Evolutionary conservation across 2,329 filamentous ascomycete species (phyloP), one percentile per base, ranked within the genome.

Genomic region (Arthroderma sp.): DNA sequence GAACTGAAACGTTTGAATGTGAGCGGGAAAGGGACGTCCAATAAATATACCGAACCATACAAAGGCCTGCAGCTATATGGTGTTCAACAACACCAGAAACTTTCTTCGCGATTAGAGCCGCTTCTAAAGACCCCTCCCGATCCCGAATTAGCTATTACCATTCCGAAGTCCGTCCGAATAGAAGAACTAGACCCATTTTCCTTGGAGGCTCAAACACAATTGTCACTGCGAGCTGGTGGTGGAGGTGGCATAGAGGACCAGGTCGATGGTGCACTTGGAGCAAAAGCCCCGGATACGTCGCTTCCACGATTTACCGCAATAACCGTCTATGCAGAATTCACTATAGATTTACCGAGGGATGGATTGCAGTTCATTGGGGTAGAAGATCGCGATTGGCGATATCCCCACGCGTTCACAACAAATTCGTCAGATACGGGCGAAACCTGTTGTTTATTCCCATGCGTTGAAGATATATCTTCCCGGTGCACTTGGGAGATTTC

Each of bases 301-400:
- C 55, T 66, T 28, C 64, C 66, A 6, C 63, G 66, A 47, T 83
- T 77, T 57, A 72, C 74, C 43, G 71, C 77, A n/a, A 58, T 85
- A 40, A 74, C 68, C 40, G 59, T 86, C 38, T 72, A 74, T 39
- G 82, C 95, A 46, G 84, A 91, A 31, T 98, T 94, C 58, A 70
- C 73, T 22, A 77, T 86, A 31, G 78, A 77, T 42, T 77, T 78
- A 53, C 81, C 88, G 42, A 75, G 86, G 38, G 91, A 98, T 60
- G 89, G 86, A 22, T 64, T 96, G 47, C 88, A 95, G 49, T 98
- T 95, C 64, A 85, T 93, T 10, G 88, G 91, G 3, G 75, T 91
- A 33, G 80, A 86, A 38, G 79, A 81, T 46, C 77, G 80, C 42
- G 89, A 95, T 59, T 72, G 72, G 45, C 77, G 88, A 49, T 98